These are phyloP conservation scores for Collybia mongolica DNA, from an alignment of 768 basidiomycete genomes.

Conservation along the genomic window DNA sequence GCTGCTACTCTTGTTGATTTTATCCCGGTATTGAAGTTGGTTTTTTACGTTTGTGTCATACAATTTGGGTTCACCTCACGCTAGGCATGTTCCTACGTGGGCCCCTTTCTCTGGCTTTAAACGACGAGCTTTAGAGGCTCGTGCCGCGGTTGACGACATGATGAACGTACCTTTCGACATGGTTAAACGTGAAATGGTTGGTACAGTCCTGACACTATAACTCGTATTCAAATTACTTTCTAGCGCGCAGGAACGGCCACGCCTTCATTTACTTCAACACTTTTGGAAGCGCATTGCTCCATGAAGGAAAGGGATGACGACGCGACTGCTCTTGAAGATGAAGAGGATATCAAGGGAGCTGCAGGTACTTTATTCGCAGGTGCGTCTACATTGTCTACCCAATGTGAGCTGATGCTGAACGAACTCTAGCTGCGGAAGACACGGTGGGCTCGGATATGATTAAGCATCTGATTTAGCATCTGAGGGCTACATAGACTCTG, in stretches of 20 bases:
- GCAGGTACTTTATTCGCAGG: constrained; percentile 52
- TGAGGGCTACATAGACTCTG: constrained; percentile 40
- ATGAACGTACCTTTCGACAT: constrained; percentile 50
- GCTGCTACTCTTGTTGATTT: constrained; percentile 49
- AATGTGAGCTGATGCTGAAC: not conserved
- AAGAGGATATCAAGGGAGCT: constrained; percentile 55
- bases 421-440: constrained; percentile 34
- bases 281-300: constrained; percentile 36
- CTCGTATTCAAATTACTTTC: constrained; percentile 8
- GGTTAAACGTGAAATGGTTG: constrained; percentile 49
- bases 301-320: constrained; percentile 24
- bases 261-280: constrained; percentile 43
- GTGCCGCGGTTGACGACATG: constrained; percentile 44
- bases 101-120: constrained; percentile 48
- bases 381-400: constrained; percentile 18
- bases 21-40: constrained; percentile 43
- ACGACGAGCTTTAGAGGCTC: constrained; percentile 38
- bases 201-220: constrained; percentile 8
- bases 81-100: constrained; percentile 49
- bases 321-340: constrained; percentile 37
- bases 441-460: constrained; percentile 23
- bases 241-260: constrained; percentile 41
- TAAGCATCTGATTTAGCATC: not conserved
- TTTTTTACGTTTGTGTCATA: not conserved
- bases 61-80: not conserved